Base-by-base conservation (phyloP, 2,329 filamentous ascomycete species). In the Diaporthe sp. region DNA sequence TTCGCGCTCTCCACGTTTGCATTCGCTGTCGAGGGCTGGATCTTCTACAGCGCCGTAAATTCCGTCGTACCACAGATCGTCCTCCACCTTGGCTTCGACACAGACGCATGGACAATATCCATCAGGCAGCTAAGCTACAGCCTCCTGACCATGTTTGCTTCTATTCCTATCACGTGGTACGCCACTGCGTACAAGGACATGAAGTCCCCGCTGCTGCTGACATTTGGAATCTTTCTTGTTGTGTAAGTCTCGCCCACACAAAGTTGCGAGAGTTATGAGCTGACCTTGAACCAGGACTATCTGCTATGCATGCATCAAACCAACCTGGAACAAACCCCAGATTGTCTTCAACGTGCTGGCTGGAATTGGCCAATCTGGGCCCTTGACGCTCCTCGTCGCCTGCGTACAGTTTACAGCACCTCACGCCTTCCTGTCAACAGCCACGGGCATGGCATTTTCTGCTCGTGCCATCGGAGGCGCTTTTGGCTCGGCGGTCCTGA, bases 1-100 rank as follows among this genome's bases (percentile, higher is more conserved):
- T 91, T 91, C 78, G 86, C 84, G 10, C 85, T 90, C 5, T 86
- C 88, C 2, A 85, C 88, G 13, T 90, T 90, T 79, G 89, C 89
- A 5, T 90, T 90, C 76, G 86, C 87, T 4, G 87, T 90, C 47
- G 89, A 91, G 81, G 89, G 89, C 20, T 91, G 89, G 89, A 89
- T 91, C 73, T 91, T 90, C 79, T 89, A 89, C 81, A 86, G 85
- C 73, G 88, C 88, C 2, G 87, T 90, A 75, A 89, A 89, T 80
- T 85, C 85, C 31, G 82, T 89, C 67, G 87, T 87, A 1, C 87
- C 87, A 2, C 85, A 88, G 73, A 85, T 89, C 65, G 82, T 86
- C 3, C 83, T 89, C 4, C 84, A 89, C 75, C 83, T 89, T 6
- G 88, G 87, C 6, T 89, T 88, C 75, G 84, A 87, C 77, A 82